Evolutionary conservation across 2,329 filamentous ascomycete genomes (phyloP).

Genomic region (Blumeriella jaapii): DNA sequence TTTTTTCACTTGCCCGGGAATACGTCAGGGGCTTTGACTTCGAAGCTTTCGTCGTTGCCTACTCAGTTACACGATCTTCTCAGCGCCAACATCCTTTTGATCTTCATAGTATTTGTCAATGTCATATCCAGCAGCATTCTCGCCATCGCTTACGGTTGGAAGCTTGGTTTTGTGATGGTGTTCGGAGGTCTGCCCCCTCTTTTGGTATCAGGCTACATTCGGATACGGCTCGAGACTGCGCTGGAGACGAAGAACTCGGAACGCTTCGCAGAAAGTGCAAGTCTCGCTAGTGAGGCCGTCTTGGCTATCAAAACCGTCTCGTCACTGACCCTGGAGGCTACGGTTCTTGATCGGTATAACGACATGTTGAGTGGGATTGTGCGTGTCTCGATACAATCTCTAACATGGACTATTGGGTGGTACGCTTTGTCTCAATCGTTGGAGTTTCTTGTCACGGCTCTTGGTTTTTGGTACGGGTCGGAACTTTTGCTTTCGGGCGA

Average conservation of each 20-base stretch:
- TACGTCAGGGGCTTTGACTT: conserved; percentile 73
- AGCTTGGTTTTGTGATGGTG: conserved; percentile 33
- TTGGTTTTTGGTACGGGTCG: conserved; percentile 31
- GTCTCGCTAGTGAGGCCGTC: conserved; percentile 81
- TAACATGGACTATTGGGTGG: conserved; percentile 6
- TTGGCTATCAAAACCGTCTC: conserved; percentile 86
- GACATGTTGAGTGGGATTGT: conserved; percentile 28
- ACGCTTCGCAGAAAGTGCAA: conserved; percentile 51
- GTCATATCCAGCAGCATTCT: conserved; percentile 31
- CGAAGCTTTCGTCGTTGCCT: conserved; percentile 74
- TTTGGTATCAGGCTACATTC: conserved; percentile 30
- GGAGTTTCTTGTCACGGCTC: conserved; percentile 24
- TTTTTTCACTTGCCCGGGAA: conserved; percentile 87
- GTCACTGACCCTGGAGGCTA: conserved; percentile 69
- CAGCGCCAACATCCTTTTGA: conserved; percentile 32
- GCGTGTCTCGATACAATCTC: conserved; percentile 2
- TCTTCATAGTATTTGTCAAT: conserved; percentile 32
- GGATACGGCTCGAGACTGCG: conserved; percentile 33
- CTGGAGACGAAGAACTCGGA: conserved; percentile 24
- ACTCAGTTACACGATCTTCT: conserved; percentile 42
- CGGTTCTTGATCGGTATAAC: conserved; percentile 63
- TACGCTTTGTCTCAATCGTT: conserved; percentile 6
- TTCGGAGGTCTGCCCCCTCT: conserved; percentile 33
- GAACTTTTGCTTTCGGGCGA: conserved; percentile 30
- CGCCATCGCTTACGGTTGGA: conserved; percentile 33